phyloP scores from a whole-genome alignment of 1,284 basidiomycete species.

The Leccinum pseudoinsigne region DNA sequence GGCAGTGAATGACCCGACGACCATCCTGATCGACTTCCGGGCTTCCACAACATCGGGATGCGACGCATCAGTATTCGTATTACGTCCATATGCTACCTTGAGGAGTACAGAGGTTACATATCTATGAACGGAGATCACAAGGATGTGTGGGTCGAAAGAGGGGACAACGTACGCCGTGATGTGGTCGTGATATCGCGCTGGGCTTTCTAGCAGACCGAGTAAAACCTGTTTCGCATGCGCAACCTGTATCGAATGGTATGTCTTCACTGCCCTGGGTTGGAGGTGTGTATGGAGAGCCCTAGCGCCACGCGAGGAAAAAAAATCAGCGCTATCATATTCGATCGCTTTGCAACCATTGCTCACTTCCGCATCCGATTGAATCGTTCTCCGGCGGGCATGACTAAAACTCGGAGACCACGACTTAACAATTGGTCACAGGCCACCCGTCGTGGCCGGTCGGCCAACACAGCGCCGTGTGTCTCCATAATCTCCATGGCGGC shows the following conservation, averaged over 20 bases:
- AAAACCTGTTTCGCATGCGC: slow-evolving; percentile 3
- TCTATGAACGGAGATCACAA: neutral
- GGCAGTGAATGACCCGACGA: too few species aligned
- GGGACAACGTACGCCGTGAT: neutral
- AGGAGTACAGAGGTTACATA: slow-evolving; percentile 6
- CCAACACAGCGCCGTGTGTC: slow-evolving; percentile 1
- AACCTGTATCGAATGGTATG: slow-evolving; percentile 6
- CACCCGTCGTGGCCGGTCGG: slow-evolving; percentile 7
- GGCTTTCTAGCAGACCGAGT: slow-evolving; percentile 5
- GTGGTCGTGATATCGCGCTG: slow-evolving; percentile 3
- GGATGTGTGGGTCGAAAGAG: neutral
- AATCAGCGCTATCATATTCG: neutral
- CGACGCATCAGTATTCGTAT: neutral
- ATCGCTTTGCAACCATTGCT: neutral
- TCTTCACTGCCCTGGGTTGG: slow-evolving; percentile 5
- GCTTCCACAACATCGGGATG: slow-evolving; percentile 3
- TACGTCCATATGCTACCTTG: slow-evolving; percentile 12
- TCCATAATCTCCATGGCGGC: slow-evolving; percentile 18
- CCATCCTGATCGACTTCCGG: neutral
- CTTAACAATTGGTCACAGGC: slow-evolving; percentile 7
- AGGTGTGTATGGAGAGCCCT: slow-evolving; percentile 13
- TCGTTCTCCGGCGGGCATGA: slow-evolving; percentile 3
- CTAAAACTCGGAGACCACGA: slow-evolving; percentile 7
- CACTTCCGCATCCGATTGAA: slow-evolving; percentile 8
- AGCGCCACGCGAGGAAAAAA: neutral